A percentile compares a stretch with the other conserved stretches of the same genome.
These are phyloP conservation scores for Aspergillus funiculosus DNA, from an alignment of 495 filamentous ascomycete species.

Conservation along the genomic window DNA sequence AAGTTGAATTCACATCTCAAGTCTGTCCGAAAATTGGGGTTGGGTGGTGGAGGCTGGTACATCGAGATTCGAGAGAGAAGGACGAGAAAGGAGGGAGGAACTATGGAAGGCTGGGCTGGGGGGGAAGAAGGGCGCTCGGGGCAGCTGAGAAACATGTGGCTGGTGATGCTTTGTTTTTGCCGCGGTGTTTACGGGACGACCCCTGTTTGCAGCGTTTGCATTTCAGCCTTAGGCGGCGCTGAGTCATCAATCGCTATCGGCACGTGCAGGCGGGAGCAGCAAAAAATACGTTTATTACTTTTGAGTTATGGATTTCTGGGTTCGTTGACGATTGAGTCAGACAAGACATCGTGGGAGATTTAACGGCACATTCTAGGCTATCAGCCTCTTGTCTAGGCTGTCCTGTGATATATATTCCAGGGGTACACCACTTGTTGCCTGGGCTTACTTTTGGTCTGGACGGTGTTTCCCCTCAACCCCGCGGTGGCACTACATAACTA, in stretches of 20 bases:
- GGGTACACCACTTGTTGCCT: not conserved
- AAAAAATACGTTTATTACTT: not conserved
- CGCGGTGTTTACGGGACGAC: slow-evolving; percentile 19
- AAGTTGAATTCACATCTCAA: slow-evolving; percentile 35
- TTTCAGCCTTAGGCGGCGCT: not conserved
- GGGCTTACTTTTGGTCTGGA: not conserved
- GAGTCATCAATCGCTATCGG: slow-evolving; percentile 8
- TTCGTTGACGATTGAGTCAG: slow-evolving; percentile 6
- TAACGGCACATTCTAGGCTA: not conserved
- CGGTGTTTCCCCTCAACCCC: slow-evolving; percentile 9
- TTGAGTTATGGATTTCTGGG: too few species aligned
- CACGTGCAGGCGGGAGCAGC: slow-evolving; percentile 4
- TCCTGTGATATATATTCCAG: not conserved
- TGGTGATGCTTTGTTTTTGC: slow-evolving; percentile 34
- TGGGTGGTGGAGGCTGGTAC: slow-evolving; percentile 8
- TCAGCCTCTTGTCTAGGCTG: not conserved
- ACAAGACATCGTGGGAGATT: not conserved
- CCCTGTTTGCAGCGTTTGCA: slow-evolving; percentile 13
- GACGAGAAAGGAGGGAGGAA: slow-evolving; percentile 25
- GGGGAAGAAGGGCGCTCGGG: slow-evolving; percentile 28
- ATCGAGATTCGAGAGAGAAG: slow-evolving; percentile 13
- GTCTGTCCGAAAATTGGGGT: slow-evolving; percentile 14
- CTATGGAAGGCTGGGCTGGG: slow-evolving; percentile 22
- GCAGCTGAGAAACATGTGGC: slow-evolving; percentile 43
- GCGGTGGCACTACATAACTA: slow-evolving; percentile 3